phyloP scores from a whole-genome alignment of 345 rosid species.

The Populus davidiana region DNA sequence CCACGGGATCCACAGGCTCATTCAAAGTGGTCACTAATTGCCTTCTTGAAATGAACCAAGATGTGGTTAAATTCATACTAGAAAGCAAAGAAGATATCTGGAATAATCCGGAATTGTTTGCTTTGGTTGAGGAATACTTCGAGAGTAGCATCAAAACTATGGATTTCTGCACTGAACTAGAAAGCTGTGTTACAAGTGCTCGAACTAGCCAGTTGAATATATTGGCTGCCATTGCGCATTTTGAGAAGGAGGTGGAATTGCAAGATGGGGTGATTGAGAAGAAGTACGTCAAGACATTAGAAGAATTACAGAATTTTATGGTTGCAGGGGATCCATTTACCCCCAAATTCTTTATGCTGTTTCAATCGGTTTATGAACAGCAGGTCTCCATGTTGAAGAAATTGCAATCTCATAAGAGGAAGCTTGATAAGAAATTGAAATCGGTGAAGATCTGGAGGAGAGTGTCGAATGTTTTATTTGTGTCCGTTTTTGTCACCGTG shows the following conservation, averaged over 20 bases:
- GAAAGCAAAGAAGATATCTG: conserved; percentile 69
- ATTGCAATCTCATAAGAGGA: conserved; percentile 46
- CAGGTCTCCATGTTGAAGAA: conserved; percentile 53
- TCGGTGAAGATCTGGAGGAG: conserved; percentile 68
- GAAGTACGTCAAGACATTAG: conserved; percentile 57
- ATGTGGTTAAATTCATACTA: conserved; percentile 64
- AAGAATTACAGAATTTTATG: conserved; percentile 61
- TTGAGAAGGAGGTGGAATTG: conserved; percentile 46
- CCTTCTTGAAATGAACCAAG: conserved; percentile 84
- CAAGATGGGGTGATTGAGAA: conserved; percentile 32
- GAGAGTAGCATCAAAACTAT: conserved; percentile 57
- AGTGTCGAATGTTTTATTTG: conserved; percentile 70
- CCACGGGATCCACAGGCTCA: conserved; percentile 60
- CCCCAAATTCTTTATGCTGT: conserved; percentile 53
- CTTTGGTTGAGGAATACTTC: conserved; percentile 66
- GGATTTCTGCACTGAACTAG: conserved; percentile 76
- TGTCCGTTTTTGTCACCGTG: conserved; percentile 62
- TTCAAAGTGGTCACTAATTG: conserved; percentile 64
- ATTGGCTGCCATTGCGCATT: conserved; percentile 57
- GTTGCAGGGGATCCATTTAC: conserved; percentile 66
- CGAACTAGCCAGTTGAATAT: conserved; percentile 63
- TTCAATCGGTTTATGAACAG: conserved; percentile 46
- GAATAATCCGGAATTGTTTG: conserved; percentile 57
- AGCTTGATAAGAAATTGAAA: conserved; percentile 62
- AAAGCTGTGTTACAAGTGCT: conserved; percentile 61